Base-by-base conservation (phyloP, 139 green algal species). In the Coelastrella sp. region DNA sequence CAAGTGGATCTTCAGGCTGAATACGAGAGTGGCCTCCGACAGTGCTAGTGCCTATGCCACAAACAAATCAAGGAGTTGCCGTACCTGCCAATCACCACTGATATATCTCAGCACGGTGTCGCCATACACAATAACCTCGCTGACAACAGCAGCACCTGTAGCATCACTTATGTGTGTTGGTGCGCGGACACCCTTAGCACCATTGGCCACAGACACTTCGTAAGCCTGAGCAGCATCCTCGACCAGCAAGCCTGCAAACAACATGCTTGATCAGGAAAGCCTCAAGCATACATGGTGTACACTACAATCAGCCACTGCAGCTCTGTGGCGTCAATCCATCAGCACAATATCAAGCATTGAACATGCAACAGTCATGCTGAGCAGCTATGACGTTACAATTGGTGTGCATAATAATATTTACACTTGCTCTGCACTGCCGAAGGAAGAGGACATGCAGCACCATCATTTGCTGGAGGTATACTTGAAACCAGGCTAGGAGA, bases 51-150 rank as follows among this genome's bases (percentile, higher is more conserved):
- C 13, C 48, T 23, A 23, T 57, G 48, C 17, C 48, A 57, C 48
- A 57, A 57, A 15, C 8, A 15, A 11, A 57, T 57, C 13, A 57
- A 57, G 48, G 48, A 11, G 48, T 23, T 21, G 23, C 21, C 77
- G 40, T 59, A 85, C 79, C 79, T 69, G 21, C 64, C 41, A 89
- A 37, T 67, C 38, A 35, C 82, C 82, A 35, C 73, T 88, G 75
- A 89, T 82, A 23, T 86, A 90, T 27, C 89, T 76, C 67, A 99
- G 89, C 41, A 98, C 96, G 15, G 98, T 96, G 79, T 99, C 96
- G 3, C 97, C 97, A 80, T 99, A 99, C 57, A 99, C 88, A 53
- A 86, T 32, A 23, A 99, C 93, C 88, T 99, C 97, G 2, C 93
- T 53, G 7, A 98, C 81, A 2, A 84, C 75, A 13, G 66, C 63